Base-by-base conservation (phyloP, 2,329 filamentous ascomycete genomes). In the Whalleya microplaca region DNA sequence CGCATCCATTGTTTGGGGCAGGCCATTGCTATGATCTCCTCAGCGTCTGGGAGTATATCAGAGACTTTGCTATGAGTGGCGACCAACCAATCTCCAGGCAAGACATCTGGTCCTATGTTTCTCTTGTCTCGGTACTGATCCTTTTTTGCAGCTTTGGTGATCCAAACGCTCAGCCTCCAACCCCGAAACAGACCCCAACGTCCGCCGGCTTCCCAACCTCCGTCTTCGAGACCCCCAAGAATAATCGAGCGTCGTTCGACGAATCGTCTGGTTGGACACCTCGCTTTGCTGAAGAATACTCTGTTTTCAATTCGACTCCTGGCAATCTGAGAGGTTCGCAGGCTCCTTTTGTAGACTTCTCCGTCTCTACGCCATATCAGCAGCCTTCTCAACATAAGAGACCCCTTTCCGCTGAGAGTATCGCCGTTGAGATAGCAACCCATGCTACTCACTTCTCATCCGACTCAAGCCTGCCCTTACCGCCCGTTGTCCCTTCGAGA, bases 251-350 rank as follows among this genome's bases (percentile, higher is more conserved):
- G 57, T 76, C 73, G 54, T 78, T 80, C 63, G 73, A 81, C 71
- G 78, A 82, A 59, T 70, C 78, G 50, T 75, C 76, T 63, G 78
- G 78, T 63, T 84, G 81, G 80, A 87, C 84, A 44, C 84, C 84
- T 69, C 79, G 78, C 55, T 87, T 86, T 74, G 83, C 84, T 62
- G 83, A 87, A 68, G 84, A 87, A 62, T 87, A 85, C 66, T 85
- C 84, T 60, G 83, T 87, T 66, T 87, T 87, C 76, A 84, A 85
- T 73, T 75, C 80, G n/a, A 86, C 84, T 8, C 84, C 84, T 16
- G 84, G 82, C 46, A 84, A 85, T 67, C 75, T 86, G 52, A 76
- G 76, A 65, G 79, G 75, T 51, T 71, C 74, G 43, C 74, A 77
- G 54, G 75, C 70, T 55, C 69, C 73, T 14, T 84, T 82, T 67